A percentile compares a stretch with the other conserved stretches of the same genome.
Evolutionary conservation across 139 green algal species (phyloP).

Genomic region (Closterium sp.): DNA sequence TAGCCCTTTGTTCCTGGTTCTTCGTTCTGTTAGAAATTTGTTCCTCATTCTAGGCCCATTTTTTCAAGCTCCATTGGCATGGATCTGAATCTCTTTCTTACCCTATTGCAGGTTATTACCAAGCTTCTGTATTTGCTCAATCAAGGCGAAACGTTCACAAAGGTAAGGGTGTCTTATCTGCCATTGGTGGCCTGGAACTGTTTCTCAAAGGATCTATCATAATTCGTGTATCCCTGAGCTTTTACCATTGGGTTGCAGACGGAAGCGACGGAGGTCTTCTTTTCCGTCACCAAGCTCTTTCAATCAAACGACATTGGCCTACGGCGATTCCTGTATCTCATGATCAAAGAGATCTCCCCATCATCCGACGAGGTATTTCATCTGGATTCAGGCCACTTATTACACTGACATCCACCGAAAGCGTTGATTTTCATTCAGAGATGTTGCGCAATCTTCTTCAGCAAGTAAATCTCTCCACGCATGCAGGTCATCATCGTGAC

Average conservation of each 20-base stretch:
- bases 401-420: not conserved
- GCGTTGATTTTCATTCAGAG: not conserved
- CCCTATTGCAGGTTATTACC: constrained; percentile 89
- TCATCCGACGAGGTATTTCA: constrained; percentile 55
- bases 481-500: constrained; percentile 98
- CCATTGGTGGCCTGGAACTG: not conserved
- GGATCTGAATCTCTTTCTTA: not conserved
- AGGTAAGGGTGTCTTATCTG: constrained; percentile 65
- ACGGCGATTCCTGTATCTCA: constrained; percentile 96
- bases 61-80: not conserved
- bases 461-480: not conserved
- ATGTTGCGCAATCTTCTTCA: not conserved
- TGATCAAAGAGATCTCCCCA: constrained; percentile 98
- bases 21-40: no score
- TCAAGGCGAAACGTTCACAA: constrained; percentile 97
- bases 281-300: constrained; percentile 97
- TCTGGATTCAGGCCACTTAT: not conserved
- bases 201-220: not conserved
- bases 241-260: constrained; percentile 64
- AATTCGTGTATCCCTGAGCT: not conserved
- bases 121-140: constrained; percentile 98
- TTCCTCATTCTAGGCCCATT: not conserved
- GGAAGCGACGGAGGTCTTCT: constrained; percentile 97
- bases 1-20: no score
- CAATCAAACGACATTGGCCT: constrained; percentile 93